A percentile compares a stretch with the other conserved stretches of the same genome.
phyloP scores from a whole-genome alignment of 2,329 filamentous ascomycete genomes.

The Arthrobotrys iridis region DNA sequence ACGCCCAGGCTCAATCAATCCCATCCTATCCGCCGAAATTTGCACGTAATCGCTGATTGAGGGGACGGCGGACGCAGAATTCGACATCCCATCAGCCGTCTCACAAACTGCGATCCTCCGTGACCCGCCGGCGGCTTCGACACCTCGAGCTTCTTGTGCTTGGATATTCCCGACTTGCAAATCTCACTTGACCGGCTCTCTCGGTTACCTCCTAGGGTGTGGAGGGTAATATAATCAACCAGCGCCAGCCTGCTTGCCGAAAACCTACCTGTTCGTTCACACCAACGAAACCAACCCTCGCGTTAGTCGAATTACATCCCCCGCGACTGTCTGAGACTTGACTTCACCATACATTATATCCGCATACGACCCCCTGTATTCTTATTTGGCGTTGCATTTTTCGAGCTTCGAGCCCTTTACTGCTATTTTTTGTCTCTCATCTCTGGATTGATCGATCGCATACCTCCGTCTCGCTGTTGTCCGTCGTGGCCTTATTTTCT shows the following conservation, averaged over 20 bases:
- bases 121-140: neutral
- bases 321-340: conserved; percentile 43
- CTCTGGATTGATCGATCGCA: conserved; percentile 39
- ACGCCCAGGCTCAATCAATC: conserved; percentile 11
- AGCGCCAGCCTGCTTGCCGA: conserved; percentile 46
- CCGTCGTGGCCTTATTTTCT: conserved; percentile 34
- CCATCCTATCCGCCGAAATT: conserved; percentile 22
- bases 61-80: conserved; percentile 11
- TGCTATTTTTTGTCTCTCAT: conserved; percentile 9
- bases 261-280: conserved; percentile 49
- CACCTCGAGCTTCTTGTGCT: neutral
- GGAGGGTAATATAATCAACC: conserved; percentile 41
- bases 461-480: conserved; percentile 35
- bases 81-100: neutral
- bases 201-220: conserved; percentile 25
- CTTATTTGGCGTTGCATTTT: conserved; percentile 42
- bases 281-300: conserved; percentile 48
- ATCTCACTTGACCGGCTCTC: conserved; percentile 27
- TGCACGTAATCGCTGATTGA: conserved; percentile 19
- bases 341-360: conserved; percentile 31
- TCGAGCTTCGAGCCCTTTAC: conserved; percentile 4
- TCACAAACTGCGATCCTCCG: neutral
- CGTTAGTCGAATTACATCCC: conserved; percentile 48
- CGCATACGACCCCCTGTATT: conserved; percentile 35
- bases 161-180: conserved; percentile 1